A percentile compares a stretch with the other conserved stretches of the same genome.
phyloP scores from a whole-genome alignment of 306 rosid genomes.

The Lathyrus sativus region DNA sequence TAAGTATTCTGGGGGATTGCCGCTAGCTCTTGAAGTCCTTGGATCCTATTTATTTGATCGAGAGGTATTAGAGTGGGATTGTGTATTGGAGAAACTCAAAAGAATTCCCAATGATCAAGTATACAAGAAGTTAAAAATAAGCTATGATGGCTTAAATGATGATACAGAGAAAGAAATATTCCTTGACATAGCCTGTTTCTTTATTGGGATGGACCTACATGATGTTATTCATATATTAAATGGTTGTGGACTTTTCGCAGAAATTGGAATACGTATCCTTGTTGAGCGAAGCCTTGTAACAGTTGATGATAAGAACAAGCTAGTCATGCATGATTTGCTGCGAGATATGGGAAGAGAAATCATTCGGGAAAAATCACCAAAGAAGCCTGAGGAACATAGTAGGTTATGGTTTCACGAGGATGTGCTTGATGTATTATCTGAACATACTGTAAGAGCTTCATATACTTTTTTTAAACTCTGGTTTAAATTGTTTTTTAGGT shows the following conservation, averaged over 20 bases:
- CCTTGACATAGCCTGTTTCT: slow-evolving; percentile 7
- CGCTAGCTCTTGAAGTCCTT: slow-evolving; percentile 18
- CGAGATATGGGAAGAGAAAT: slow-evolving; percentile 8
- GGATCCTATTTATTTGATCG: slow-evolving; percentile 13
- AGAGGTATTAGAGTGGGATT: background rate
- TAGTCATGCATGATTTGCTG: slow-evolving; percentile 17
- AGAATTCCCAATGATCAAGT: slow-evolving; percentile 20
- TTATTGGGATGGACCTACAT: slow-evolving; percentile 8
- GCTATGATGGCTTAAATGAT: slow-evolving; percentile 11
- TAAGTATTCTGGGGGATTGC: background rate
- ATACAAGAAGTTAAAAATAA: background rate
- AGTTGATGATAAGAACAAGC: slow-evolving; percentile 2
- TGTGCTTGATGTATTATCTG: background rate
- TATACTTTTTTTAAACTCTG: background rate
- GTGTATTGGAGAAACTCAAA: slow-evolving; percentile 20
- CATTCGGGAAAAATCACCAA: background rate
- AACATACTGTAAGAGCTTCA: background rate
- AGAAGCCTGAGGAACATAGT: background rate
- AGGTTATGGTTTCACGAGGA: slow-evolving; percentile 16
- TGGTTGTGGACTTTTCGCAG: slow-evolving; percentile 3
- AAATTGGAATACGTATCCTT: slow-evolving; percentile 18
- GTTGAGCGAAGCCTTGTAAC: slow-evolving; percentile 11
- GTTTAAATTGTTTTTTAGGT: background rate
- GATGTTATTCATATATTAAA: slow-evolving; percentile 11
- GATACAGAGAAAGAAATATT: slow-evolving; percentile 1